Evolutionary conservation across 768 basidiomycete genomes (phyloP), one percentile per base, ranked within the genome.

Genomic region (Calocybe indica): DNA sequence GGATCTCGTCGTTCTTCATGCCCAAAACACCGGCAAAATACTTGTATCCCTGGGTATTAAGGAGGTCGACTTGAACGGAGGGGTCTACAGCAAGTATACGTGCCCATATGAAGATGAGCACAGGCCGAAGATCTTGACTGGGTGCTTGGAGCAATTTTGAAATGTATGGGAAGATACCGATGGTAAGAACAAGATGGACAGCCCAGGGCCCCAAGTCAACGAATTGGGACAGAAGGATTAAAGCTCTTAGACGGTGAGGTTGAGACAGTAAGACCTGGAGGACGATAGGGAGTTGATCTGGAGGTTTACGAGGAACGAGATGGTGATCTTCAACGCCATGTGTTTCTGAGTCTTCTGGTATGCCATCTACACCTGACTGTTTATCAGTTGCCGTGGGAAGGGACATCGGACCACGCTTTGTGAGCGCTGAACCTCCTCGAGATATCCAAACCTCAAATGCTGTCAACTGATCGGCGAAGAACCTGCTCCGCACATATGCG

Each of bases 361-460:
- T 55, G 45, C 50, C 58, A 37, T 57, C 57, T 36, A 56, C 53
- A 2, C 50, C 55, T 9, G 42, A 39, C 32, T 61, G 62, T 40
- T 62, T 65, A 5, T 67, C 72, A 13, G 56, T 72, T 28, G 69
- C 69, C 12, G 72, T 66, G 1, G 88, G 86, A 12, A 89, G 70
- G 5, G 88, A 86, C 57, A 87, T 60, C 0, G 87, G 88, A 0
- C 89, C 90, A 28, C 78, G 78, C 52, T 78, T 82, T 1, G 88
- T 89, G 44, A 91, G 67, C 0, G 89, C 89, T 2, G 88, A 89
- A 1, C 89, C 92, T 12, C 94, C 92, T 40, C 94, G 82, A 5
- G 91, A 91, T 54, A 99, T 91, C 96, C 95, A 99, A 28, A 98
- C 91, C 60, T 97, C 92, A 58, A 99, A 98, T 1, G 95, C 96